phyloP scores from a whole-genome alignment of 225 moss, liverwort and hornwort species.

The Polytrichum formosum region DNA sequence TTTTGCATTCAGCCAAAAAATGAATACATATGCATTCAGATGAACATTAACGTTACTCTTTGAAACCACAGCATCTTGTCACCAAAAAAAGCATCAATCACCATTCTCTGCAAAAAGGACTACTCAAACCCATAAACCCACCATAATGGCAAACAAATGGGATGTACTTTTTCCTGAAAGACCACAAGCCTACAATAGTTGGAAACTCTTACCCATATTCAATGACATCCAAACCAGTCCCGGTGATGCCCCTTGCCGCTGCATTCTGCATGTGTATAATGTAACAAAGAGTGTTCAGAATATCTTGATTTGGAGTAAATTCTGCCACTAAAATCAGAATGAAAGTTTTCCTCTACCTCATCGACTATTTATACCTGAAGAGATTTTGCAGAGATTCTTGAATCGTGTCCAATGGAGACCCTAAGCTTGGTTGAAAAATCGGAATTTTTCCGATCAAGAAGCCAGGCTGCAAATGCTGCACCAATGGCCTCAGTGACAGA shows the following conservation, averaged over 20 bases:
- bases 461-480: constrained; percentile 86
- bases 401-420: constrained; percentile 87
- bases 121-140: too few species aligned
- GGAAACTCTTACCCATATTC: constrained; percentile 59
- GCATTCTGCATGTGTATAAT: constrained; percentile 61
- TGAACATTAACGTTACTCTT: constrained; percentile 2
- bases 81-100: too few species aligned
- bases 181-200: too few species aligned
- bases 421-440: constrained; percentile 52
- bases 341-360: background rate
- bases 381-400: constrained; percentile 84
- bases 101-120: too few species aligned
- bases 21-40: background rate
- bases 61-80: background rate
- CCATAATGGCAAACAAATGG: too few species aligned
- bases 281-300: constrained; percentile 1
- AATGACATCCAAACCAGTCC: constrained; percentile 75
- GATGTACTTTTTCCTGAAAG: too few species aligned
- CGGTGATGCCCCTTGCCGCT: constrained; percentile 72
- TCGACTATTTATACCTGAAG: constrained; percentile 57
- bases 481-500: constrained; percentile 79
- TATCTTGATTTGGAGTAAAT: too few species aligned
- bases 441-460: constrained; percentile 62
- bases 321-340: too few species aligned
- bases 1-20: background rate